These are phyloP conservation scores for Megacollybia marginata DNA, from an alignment of 768 basidiomycete genomes.

Conservation along the genomic window DNA sequence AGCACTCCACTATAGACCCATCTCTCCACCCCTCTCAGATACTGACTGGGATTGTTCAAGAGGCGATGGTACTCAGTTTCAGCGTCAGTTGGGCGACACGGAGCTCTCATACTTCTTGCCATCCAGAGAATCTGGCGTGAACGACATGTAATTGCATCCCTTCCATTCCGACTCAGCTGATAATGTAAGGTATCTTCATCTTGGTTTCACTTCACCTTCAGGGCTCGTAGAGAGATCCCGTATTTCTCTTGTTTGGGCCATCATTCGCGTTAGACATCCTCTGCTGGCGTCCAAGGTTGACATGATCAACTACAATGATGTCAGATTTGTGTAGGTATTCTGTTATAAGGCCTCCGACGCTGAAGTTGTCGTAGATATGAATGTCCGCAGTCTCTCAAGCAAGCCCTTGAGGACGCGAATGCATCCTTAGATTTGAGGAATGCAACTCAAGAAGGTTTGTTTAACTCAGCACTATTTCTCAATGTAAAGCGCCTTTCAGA, in stretches of 20 bases:
- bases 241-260: slow-evolving; percentile 60
- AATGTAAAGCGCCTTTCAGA: slow-evolving; percentile 24
- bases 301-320: slow-evolving; percentile 56
- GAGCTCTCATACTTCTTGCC: slow-evolving; percentile 79
- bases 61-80: slow-evolving; percentile 12
- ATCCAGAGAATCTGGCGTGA: slow-evolving; percentile 71
- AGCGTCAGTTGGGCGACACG: slow-evolving; percentile 63
- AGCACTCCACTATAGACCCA: too few species aligned
- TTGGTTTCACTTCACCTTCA: slow-evolving; percentile 51
- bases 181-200: slow-evolving; percentile 64
- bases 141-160: slow-evolving; percentile 63
- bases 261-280: slow-evolving; percentile 63
- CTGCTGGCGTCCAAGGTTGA: slow-evolving; percentile 56
- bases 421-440: slow-evolving; percentile 40
- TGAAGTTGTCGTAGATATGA: background rate
- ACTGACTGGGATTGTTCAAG: background rate
- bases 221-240: slow-evolving; percentile 36
- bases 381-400: background rate
- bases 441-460: slow-evolving; percentile 39
- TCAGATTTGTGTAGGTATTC: slow-evolving; percentile 54
- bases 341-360: background rate
- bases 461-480: background rate
- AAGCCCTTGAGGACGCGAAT: slow-evolving; percentile 40
- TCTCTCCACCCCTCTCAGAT: background rate
- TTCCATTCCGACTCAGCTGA: background rate